Evolutionary conservation across 1,284 basidiomycete species (phyloP), one percentile per base, ranked within the genome.

Genomic region (Malassezia arunalokei): DNA sequence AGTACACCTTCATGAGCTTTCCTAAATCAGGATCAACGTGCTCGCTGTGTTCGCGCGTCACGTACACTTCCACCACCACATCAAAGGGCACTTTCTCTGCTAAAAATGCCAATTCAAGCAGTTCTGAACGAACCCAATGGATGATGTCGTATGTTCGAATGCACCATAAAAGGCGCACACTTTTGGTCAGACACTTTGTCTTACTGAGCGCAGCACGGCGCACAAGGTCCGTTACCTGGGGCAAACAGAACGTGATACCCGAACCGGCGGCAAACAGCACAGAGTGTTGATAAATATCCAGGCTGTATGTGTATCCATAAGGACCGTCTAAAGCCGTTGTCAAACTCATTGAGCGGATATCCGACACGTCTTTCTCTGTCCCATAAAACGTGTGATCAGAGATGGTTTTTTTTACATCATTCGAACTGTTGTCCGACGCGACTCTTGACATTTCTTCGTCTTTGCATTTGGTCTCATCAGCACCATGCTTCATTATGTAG

Each of bases 161-260:
- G 3, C 33, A 33, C 52, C 52, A 54, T 1, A 54, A 24, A 7
- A 54, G 35, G n/a, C 39, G 42, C 1, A 49, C 11, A 8, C 37
- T n/a, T 30, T 45, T 44, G 3, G 47, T 49, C 6, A 54, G 9
- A 40, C 17, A 40, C 39, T 28, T n/a, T 3, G 12, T 32, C 5
- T 31, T 8, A 0, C 32, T 29, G 12, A 15, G 7, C 1, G 24
- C 11, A 15, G n/a, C 11, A 4, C 52, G 40, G 6, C 37, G 52
- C 24, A 54, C 7, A 7, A 54, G n/a, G 14, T 45, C 31, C 6
- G 14, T 15, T 2, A 48, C 31, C 11, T 49, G 28, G 6, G 52
- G 47, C 15, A 49, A 17, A 4, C 37, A 28, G 17, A 65, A 59
- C 0, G 66, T 58, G 43, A 66, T 62, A 9, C 67, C 67, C 9